phyloP scores from a whole-genome alignment of 768 basidiomycete species.

The Leucosporidium yakuticum region DNA sequence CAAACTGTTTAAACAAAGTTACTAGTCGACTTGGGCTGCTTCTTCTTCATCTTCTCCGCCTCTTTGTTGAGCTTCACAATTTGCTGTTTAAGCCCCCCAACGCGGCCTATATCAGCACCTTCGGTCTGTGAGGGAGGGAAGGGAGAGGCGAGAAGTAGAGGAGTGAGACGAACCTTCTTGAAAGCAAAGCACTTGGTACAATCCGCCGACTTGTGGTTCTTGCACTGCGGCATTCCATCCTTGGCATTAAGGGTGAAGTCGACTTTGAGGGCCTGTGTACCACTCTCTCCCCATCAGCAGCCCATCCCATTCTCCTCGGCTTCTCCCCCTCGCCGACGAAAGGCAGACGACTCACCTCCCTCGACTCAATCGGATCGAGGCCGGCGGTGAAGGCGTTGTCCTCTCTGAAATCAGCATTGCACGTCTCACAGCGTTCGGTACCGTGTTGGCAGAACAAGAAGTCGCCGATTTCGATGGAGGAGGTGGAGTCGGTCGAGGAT shows the following conservation, averaged over 20 bases:
- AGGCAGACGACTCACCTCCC: background rate
- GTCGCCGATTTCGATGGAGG: constrained; percentile 18
- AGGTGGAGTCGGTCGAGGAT: constrained; percentile 18
- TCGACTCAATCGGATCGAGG: background rate
- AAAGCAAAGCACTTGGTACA: constrained; percentile 1
- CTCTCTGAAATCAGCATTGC: constrained; percentile 16
- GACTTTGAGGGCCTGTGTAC: background rate
- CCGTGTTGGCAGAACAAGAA: constrained; percentile 21
- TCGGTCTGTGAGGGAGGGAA: no score
- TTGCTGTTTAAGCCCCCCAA: no score
- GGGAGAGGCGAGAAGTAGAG: no score
- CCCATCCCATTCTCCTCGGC: no score
- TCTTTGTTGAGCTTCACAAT: no score
- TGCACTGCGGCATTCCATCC: background rate
- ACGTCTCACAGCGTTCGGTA: constrained; percentile 12
- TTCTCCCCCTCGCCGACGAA: no score
- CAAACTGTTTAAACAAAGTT: no score
- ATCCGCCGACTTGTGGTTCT: background rate
- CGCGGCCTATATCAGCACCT: no score
- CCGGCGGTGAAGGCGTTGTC: constrained; percentile 29
- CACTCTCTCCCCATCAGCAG: background rate
- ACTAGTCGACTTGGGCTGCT: no score
- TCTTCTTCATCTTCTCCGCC: no score
- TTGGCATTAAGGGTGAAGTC: constrained; percentile 1
- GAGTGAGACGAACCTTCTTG: background rate